Evolutionary conservation across 2,329 filamentous ascomycete genomes (phyloP), one percentile per base, ranked within the genome.

Genomic region (Aplosporella prunicola): DNA sequence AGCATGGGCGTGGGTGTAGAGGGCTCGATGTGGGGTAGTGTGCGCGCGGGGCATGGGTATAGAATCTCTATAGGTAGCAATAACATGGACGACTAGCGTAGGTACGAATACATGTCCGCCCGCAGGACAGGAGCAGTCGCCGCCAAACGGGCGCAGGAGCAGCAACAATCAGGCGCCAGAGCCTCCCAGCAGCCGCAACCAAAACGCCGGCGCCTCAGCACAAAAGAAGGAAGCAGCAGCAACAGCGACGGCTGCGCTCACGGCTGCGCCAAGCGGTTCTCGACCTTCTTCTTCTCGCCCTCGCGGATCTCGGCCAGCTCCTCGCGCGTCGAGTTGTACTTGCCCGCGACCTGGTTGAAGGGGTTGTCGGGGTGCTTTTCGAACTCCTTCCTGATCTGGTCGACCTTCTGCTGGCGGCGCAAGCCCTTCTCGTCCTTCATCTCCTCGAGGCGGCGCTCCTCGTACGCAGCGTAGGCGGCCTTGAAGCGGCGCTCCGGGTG

Each of bases 351-450:
- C 65, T 93, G 85, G 64, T 94, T 94, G 66, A 93, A 91, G 10
- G 91, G 91, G 60, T 98, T 98, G 51, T 96, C 89, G 2, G 84
- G 80, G 53, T 82, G 83, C 69, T 86, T 93, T 62, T 93, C 82
- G 60, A 96, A 98, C 66, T 96, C 91, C 69, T 93, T 93, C 45
- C 75, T 65, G 48, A 93, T 83, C 54, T 80, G 71, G 45, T 89
- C 82, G 52, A 88, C 79, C 62, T 83, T 81, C 72, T 95, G 88
- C 50, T 93, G 76, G 49, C 83, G 69, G 40, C 88, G 71, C 55
- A 96, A 61, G 1, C 85, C 86, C 40, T 81, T 82, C 59, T 95
- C 87, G 38, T 75, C 67, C 55, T 89, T 83, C 73, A 95, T 85
- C 71, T 96, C 87, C 2, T 76, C 71, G 48, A 95, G 64, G 40